Percentiles rank a stretch among this genome's conserved stretches.
Evolutionary conservation across 2,329 filamentous ascomycete species (phyloP).

Genomic region (Eutypella sp.): DNA sequence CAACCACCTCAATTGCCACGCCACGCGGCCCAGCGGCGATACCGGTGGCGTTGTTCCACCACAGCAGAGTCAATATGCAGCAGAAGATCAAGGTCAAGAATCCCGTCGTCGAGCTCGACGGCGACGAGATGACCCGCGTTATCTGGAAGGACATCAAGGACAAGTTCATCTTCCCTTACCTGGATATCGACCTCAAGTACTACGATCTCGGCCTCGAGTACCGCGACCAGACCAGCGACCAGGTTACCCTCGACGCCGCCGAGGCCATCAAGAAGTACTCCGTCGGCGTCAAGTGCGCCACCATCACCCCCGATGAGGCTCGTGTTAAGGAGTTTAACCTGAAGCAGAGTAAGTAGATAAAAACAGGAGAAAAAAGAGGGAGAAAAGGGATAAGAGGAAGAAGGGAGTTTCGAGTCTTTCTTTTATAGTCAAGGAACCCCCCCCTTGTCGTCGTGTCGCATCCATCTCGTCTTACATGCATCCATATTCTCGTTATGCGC

Average conservation of each 20-base stretch:
- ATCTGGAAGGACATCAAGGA: slow-evolving; percentile 99
- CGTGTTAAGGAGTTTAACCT: slow-evolving; percentile 97
- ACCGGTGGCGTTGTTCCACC: slow-evolving; percentile 28
- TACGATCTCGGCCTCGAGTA: slow-evolving; percentile 91
- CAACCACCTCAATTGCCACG: slow-evolving; percentile 14
- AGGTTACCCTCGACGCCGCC: slow-evolving; percentile 91
- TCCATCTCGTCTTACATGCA: slow-evolving; percentile 14
- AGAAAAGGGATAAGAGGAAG: no score
- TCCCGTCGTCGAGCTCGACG: slow-evolving; percentile 95
- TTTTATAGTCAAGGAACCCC: not conserved
- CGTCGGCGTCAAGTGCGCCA: slow-evolving; percentile 98
- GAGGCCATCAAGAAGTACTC: slow-evolving; percentile 99
- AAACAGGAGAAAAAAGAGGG: no score
- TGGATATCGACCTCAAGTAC: slow-evolving; percentile 98
- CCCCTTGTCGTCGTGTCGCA: slow-evolving; percentile 10
- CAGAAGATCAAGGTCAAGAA: slow-evolving; percentile 99
- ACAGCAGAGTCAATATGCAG: slow-evolving; percentile 48
- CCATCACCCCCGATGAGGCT: slow-evolving; percentile 95
- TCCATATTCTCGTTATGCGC: no score
- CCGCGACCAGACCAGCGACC: slow-evolving; percentile 91
- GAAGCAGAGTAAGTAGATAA: slow-evolving; percentile 73
- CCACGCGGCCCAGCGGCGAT: no score
- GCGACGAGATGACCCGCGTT: slow-evolving; percentile 93
- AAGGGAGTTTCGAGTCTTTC: not conserved
- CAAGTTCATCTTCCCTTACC: slow-evolving; percentile 94